A percentile compares a stretch with the other conserved stretches of the same genome.
phyloP scores from a whole-genome alignment of 2,329 filamentous ascomycete species.

The Diaporthe helianthi region DNA sequence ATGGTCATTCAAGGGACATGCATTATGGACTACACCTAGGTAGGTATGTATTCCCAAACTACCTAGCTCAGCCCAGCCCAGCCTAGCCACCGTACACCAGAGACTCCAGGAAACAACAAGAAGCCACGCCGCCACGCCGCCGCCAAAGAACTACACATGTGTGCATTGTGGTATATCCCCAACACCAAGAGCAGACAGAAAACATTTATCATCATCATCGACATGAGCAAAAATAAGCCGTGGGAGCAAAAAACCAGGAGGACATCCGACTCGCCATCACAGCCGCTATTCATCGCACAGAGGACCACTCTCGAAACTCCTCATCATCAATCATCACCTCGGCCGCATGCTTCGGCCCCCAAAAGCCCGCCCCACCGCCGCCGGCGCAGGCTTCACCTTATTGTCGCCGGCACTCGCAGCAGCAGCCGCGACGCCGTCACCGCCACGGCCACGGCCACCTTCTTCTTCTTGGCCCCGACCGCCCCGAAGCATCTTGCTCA shows the following conservation, averaged over 20 bases:
- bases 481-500: conserved; percentile 50
- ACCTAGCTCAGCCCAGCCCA: background rate
- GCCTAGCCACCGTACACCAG: background rate
- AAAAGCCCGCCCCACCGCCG: background rate
- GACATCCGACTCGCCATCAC: background rate
- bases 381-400: conserved; percentile 11
- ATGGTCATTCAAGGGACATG: background rate
- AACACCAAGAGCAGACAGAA: background rate
- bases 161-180: too few species aligned
- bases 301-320: background rate
- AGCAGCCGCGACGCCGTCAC: background rate
- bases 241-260: background rate
- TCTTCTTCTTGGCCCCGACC: conserved; percentile 29
- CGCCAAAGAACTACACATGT: background rate
- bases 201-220: conserved; percentile 1
- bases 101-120: background rate
- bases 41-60: background rate
- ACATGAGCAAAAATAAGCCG: background rate
- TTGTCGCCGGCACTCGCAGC: background rate
- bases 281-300: too few species aligned
- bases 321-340: background rate
- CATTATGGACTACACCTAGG: too few species aligned
- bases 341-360: conserved; percentile 30
- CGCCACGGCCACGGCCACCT: too few species aligned
- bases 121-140: too few species aligned